A percentile compares a stretch with the other conserved stretches of the same genome.
phyloP scores from a whole-genome alignment of 139 green algal species.

The Picochlorum sp. region DNA sequence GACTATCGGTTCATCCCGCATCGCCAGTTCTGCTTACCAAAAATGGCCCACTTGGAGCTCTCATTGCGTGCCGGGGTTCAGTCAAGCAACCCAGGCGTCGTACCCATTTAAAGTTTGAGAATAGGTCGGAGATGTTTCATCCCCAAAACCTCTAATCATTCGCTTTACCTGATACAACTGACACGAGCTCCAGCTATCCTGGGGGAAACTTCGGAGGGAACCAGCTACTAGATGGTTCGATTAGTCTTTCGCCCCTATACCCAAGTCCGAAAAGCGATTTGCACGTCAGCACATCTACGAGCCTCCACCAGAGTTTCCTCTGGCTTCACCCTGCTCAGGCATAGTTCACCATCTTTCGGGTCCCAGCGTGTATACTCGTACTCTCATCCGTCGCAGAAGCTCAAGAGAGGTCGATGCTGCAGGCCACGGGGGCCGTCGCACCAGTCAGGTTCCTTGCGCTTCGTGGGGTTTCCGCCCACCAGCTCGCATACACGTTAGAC shows the following conservation, averaged over 20 bases:
- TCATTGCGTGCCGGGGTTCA: conserved; percentile 69
- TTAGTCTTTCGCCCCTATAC: conserved; percentile 98
- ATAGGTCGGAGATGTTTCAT: conserved; percentile 79
- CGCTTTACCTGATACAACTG: conserved; percentile 84
- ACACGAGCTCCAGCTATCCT: conserved; percentile 78
- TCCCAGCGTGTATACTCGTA: conserved; percentile 78
- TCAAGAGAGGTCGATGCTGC: conserved; percentile 82
- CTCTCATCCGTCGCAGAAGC: conserved; percentile 82
- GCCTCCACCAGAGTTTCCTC: conserved; percentile 89
- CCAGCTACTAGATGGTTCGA: conserved; percentile 96
- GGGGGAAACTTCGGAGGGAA: conserved; percentile 90
- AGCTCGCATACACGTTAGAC: conserved; percentile 88
- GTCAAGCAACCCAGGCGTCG: conserved; percentile 71
- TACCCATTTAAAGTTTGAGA: conserved; percentile 95
- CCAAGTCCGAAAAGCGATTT: conserved; percentile 94
- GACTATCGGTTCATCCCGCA: conserved; percentile 90
- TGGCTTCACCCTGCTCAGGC: conserved; percentile 87
- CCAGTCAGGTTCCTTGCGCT: conserved; percentile 82
- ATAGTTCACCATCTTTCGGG: conserved; percentile 95
- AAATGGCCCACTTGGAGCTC: conserved; percentile 83
- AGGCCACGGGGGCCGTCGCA: conserved; percentile 59
- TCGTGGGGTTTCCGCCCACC: conserved; percentile 81
- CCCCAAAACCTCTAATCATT: conserved; percentile 87
- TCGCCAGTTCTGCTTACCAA: conserved; percentile 96
- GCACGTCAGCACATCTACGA: conserved; percentile 92